These are phyloP conservation scores for Komagataella kurtzmanii DNA, from an alignment of 805 yeast genomes.

Conservation along the genomic window DNA sequence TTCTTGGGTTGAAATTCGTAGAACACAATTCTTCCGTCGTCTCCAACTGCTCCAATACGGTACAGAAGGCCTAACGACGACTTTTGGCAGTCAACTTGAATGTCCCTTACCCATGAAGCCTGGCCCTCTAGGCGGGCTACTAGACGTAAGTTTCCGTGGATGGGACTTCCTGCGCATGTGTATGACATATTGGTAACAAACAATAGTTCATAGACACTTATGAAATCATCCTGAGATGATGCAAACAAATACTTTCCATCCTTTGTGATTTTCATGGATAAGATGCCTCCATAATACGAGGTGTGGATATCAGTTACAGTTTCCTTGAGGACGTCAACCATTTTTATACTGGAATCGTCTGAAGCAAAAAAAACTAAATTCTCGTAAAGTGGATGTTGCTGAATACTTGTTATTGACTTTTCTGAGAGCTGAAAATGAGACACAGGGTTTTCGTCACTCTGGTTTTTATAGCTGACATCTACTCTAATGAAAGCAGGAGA, in stretches of 20 bases:
- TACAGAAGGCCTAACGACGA: slow-evolving; percentile 20
- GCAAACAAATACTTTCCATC: slow-evolving; percentile 32
- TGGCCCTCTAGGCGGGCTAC: slow-evolving; percentile 30
- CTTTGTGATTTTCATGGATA: slow-evolving; percentile 31
- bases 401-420: slow-evolving; percentile 38
- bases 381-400: slow-evolving; percentile 25
- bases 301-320: slow-evolving; percentile 38
- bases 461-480: slow-evolving; percentile 1
- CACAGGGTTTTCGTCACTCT: slow-evolving; percentile 21
- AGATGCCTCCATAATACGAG: slow-evolving; percentile 53
- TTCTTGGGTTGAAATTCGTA: slow-evolving; percentile 42
- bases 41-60: slow-evolving; percentile 39
- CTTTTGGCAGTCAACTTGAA: slow-evolving; percentile 27
- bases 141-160: slow-evolving; percentile 10
- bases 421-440: slow-evolving; percentile 54
- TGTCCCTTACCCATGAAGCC: slow-evolving; percentile 33
- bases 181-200: neutral
- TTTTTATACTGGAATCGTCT: slow-evolving; percentile 51
- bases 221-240: slow-evolving; percentile 45
- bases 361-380: slow-evolving; percentile 36
- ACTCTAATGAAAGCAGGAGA: neutral
- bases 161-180: slow-evolving; percentile 2
- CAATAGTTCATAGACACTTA: slow-evolving; percentile 26
- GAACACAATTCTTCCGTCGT: slow-evolving; percentile 35
- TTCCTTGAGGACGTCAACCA: slow-evolving; percentile 37